Conservation (phyloP, 2,329 filamentous ascomycete species). For the Aspergillus vadensis region DNA sequence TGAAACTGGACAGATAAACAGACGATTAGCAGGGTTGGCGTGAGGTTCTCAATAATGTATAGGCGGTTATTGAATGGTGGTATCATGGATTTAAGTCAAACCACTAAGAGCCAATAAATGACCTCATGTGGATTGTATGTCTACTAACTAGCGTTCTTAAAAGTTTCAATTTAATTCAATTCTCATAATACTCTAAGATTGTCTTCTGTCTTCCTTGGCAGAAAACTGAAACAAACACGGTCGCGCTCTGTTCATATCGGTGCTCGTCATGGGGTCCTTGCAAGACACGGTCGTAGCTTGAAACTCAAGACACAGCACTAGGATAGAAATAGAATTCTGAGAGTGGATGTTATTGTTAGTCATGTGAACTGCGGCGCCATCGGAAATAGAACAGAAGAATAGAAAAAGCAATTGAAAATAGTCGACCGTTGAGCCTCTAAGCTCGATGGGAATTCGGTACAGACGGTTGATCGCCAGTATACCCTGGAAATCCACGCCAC, state of each 20-base stretch:
- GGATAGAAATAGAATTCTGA: background rate
- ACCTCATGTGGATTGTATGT: background rate
- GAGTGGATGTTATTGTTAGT: background rate
- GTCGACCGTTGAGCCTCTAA: background rate
- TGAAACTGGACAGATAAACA: background rate
- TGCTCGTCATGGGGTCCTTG: background rate
- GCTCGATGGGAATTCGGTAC: background rate
- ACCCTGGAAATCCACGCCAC: conserved; percentile 5
- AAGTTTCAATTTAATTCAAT: background rate
- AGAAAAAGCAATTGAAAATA: background rate
- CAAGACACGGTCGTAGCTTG: background rate
- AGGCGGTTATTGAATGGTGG: too few species aligned
- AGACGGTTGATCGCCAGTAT: conserved; percentile 1
- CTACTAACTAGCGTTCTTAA: background rate
- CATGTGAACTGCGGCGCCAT: background rate
- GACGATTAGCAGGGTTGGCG: background rate
- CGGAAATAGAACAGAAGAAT: background rate
- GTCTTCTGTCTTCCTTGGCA: too few species aligned
- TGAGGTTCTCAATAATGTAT: too few species aligned
- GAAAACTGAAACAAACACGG: background rate
- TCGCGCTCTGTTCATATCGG: background rate
- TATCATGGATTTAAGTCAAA: too few species aligned
- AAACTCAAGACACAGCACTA: background rate
- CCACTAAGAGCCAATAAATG: too few species aligned
- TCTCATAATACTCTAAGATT: too few species aligned